Evolutionary conservation across 1,284 basidiomycete species (phyloP).

Genomic region (Athelia sp.): DNA sequence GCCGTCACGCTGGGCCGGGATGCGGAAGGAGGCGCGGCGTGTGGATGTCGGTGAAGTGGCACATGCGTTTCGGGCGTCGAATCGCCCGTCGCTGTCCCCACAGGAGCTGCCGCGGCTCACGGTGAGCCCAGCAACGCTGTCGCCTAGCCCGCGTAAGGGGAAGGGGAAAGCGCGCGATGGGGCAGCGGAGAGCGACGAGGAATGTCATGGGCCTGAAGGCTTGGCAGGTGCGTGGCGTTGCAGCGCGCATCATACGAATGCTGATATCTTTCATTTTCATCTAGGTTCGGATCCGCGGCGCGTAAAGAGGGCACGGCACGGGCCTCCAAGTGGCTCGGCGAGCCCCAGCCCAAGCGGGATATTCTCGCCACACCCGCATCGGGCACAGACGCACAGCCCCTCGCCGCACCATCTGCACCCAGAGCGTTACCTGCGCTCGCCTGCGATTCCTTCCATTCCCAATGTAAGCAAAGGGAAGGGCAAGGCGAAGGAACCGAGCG

Average conservation of each 20-base stretch:
- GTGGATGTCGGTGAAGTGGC: background rate
- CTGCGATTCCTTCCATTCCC: too few species aligned
- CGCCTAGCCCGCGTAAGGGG: slow-evolving; percentile 1
- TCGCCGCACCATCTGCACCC: background rate
- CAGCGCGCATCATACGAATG: too few species aligned
- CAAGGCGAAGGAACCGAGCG: slow-evolving; percentile 4
- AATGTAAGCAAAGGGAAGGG: background rate
- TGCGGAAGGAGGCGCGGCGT: background rate
- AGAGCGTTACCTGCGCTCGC: background rate
- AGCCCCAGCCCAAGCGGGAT: too few species aligned
- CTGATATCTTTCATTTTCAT: background rate
- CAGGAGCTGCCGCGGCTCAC: too few species aligned
- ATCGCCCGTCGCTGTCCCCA: background rate
- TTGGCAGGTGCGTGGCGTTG: too few species aligned
- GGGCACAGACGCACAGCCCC: background rate
- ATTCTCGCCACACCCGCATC: background rate
- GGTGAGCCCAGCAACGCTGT: slow-evolving; percentile 1
- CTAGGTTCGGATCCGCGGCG: background rate
- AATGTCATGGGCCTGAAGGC: too few species aligned
- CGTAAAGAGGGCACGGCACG: background rate
- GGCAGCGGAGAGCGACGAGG: background rate
- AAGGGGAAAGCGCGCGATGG: slow-evolving; percentile 18
- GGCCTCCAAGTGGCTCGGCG: background rate
- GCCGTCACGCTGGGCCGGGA: background rate
- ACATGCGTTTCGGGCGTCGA: background rate